Evolutionary conservation across 495 filamentous ascomycete species (phyloP).

Genomic region (Geoglossum glabrum): DNA sequence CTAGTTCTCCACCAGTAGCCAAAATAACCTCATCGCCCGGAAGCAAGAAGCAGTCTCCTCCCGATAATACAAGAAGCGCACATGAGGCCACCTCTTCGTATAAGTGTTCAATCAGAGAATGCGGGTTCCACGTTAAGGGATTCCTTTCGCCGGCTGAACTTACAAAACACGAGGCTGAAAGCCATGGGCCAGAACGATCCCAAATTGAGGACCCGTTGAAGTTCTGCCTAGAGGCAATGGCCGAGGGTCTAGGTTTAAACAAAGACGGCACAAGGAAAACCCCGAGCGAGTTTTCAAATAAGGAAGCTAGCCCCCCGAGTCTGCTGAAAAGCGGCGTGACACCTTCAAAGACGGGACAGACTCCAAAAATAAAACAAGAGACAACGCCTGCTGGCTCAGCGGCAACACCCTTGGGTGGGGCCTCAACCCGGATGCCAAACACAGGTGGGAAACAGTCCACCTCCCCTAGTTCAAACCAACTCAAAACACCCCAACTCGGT

Average conservation of each 20-base stretch:
- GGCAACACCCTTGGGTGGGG: slow-evolving; percentile 9
- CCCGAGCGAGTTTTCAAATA: slow-evolving; percentile 11
- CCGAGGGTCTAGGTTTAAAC: slow-evolving; percentile 19
- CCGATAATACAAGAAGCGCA: slow-evolving; percentile 13
- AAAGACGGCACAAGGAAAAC: slow-evolving; percentile 18
- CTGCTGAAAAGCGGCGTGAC: background rate
- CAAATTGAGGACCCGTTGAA: slow-evolving; percentile 26
- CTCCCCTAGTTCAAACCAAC: slow-evolving; percentile 24
- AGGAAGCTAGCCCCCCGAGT: background rate
- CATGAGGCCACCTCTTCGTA: slow-evolving; percentile 8
- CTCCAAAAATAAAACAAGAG: slow-evolving; percentile 20
- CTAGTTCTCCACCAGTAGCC: slow-evolving; percentile 14
- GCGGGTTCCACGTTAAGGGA: slow-evolving; percentile 25
- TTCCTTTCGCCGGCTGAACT: slow-evolving; percentile 25
- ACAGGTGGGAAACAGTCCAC: slow-evolving; percentile 20
- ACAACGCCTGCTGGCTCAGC: slow-evolving; percentile 20
- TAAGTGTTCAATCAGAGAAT: slow-evolving; percentile 23
- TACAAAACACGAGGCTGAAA: slow-evolving; percentile 27
- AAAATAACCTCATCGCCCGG: slow-evolving; percentile 21
- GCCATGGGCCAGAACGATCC: slow-evolving; percentile 24
- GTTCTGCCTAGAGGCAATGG: slow-evolving; percentile 26
- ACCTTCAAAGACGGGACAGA: slow-evolving; percentile 10
- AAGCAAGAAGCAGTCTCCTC: slow-evolving; percentile 16
- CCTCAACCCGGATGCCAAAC: slow-evolving; percentile 22
- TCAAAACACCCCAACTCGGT: slow-evolving; percentile 23